Base-by-base conservation (phyloP, 208 protist genomes). In the Crithidia expoeki region DNA sequence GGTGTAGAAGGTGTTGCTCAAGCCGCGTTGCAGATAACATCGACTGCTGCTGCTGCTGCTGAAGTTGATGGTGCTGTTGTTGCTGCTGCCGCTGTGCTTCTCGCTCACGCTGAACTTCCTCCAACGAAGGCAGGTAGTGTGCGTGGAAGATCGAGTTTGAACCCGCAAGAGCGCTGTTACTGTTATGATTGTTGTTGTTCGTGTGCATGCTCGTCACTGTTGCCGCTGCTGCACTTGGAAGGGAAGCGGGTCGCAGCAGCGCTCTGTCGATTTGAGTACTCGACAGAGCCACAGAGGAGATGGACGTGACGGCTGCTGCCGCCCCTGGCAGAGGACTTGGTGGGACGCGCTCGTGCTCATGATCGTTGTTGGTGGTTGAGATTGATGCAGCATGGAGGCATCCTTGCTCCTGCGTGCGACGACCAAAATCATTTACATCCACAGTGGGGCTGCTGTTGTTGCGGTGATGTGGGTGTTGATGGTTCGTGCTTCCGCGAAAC, bases 81-180 rank as follows among this genome's bases (percentile, higher is more conserved):
- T 76, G 58, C 30, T 62, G 62, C 64, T 47, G 65, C 38, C 72
- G 61, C 36, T 68, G 64, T 42, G 23, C 65, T 23, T 70, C 59
- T 34, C 68, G 25, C 21, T 83, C 7, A 1, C 57, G 63, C 55
- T 84, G 68, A 23, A 74, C 69, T 65, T 84, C 79, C n/a, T 79
- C 64, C 11, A 84, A 49, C 0, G 79, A 78, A 17, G 79, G 79
- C 5, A 80, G 60, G 49, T 76, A 76, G 21, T 80, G 62, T 17
- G 67, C 25, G 33, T 80, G 46, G 57, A 79, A 73, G 62, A 80
- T 68, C 46, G 67, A 80, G 14, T 7, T 19, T 9, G 44, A 7
- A 28, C 17, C 40, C 11, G 51, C 46, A 19, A 42, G 4, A 1
- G 55, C 36, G 32, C 23, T 44, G 21, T 19, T 21, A 19, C 21